These are phyloP conservation scores for Exophiala bonariae DNA, from an alignment of 2,329 filamentous ascomycete genomes.

Conservation along the genomic window DNA sequence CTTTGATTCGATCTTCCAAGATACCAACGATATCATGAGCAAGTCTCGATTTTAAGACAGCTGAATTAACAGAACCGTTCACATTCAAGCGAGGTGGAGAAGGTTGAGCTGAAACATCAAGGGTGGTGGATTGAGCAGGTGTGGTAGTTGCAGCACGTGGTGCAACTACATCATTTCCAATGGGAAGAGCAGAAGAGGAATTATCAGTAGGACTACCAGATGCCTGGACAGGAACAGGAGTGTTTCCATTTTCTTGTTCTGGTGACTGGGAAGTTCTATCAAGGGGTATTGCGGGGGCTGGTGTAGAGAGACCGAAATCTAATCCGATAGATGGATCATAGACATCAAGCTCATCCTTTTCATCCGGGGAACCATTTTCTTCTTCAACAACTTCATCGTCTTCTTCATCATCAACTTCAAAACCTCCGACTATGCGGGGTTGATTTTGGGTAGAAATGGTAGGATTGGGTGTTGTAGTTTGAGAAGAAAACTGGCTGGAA, in stretches of 20 bases:
- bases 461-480: constrained; percentile 23
- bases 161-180: constrained; percentile 46
- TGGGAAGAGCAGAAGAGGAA: constrained; percentile 45
- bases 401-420: constrained; percentile 64
- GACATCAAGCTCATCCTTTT: constrained; percentile 29
- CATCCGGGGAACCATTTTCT: constrained; percentile 28
- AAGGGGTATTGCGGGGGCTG: constrained; percentile 24
- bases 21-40: constrained; percentile 74
- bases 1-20: constrained; percentile 85
- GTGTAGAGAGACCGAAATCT: constrained; percentile 24
- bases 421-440: constrained; percentile 53
- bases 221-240: constrained; percentile 44
- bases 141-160: constrained; percentile 38
- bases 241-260: constrained; percentile 53
- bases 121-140: constrained; percentile 41
- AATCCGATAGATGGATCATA: constrained; percentile 28
- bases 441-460: constrained; percentile 41
- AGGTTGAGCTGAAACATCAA: constrained; percentile 22
- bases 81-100: constrained; percentile 24
- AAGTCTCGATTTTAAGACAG: constrained; percentile 53
- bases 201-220: constrained; percentile 49
- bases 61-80: constrained; percentile 29
- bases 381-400: constrained; percentile 55
- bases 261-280: constrained; percentile 57
- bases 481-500: constrained; percentile 16